Base-by-base conservation (phyloP, 2,329 filamentous ascomycete genomes). In the Botryosphaeria agaves region DNA sequence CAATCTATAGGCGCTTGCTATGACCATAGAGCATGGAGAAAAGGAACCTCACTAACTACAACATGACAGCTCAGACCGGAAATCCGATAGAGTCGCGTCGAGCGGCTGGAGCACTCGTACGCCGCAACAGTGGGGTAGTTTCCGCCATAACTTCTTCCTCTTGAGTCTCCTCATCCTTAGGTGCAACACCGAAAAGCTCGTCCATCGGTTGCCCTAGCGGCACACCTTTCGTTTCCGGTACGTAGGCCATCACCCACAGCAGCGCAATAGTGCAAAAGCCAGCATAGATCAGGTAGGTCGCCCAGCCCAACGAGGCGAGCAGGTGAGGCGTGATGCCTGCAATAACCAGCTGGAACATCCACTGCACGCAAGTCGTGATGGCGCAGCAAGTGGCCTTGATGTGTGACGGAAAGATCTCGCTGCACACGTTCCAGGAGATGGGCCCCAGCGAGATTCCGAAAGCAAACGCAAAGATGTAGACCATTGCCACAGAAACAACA, bases 341-440 rank as follows among this genome's bases (percentile, higher is more conserved):
- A 18, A 39, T 39, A 18, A 39, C 38, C n/a, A 38, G 32, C 33
- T 41, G 40, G 19, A 42, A 37, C 4, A 42, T 28, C 40, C 37
- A 42, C 18, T 41, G 38, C 2, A 29, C 31, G 7, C 34, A 36
- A 14, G 34, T 38, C 12, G 37, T 39, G 3, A 38, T 30, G 5
- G 33, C 35, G 7, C 41, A 35, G n/a, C 32, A 38, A n/a, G 29
- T 17, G 5, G 26, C 28, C 5, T 33, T 29, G 5, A 35, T 28
- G 26, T 17, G 26, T 5, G 23, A 7, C 6, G 30, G 30, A 18
- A 34, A 34, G 21, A 36, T 32, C 29, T 38, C 36, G 11, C 31
- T 20, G 23, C 31, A 32, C 17, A 30, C 21, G 18, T 37, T 34
- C 26, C 27, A 40, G 11, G 34, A 34, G 14, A 40, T 26, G 5